phyloP scores from a whole-genome alignment of 23 red algal species.

The Gracilariopsis chorda region DNA sequence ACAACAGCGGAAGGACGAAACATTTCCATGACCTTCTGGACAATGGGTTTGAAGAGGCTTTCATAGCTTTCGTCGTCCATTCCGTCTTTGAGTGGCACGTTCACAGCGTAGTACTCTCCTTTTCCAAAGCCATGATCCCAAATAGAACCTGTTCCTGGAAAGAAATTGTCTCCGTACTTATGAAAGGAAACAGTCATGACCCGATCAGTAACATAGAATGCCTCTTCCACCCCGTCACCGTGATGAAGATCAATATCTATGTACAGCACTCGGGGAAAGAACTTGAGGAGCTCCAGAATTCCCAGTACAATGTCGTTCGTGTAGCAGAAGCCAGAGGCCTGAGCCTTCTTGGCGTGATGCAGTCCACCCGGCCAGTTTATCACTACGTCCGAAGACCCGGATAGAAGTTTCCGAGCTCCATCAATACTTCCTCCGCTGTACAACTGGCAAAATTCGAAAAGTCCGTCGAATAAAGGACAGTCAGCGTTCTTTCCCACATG shows the following conservation, averaged over 20 bases:
- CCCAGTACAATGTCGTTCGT: slow-evolving; percentile 67
- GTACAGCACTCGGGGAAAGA: slow-evolving; percentile 52
- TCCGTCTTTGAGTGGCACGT: slow-evolving; percentile 63
- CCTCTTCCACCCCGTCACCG: slow-evolving; percentile 75
- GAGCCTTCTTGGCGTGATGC: slow-evolving; percentile 58
- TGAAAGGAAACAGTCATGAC: slow-evolving; percentile 77
- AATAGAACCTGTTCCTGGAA: slow-evolving; percentile 52
- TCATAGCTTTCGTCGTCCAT: slow-evolving; percentile 63
- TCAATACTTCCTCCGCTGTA: slow-evolving; percentile 60
- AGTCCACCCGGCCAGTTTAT: slow-evolving; percentile 79
- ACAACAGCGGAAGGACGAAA: slow-evolving; percentile 63
- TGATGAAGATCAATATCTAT: slow-evolving; percentile 78
- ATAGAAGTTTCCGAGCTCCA: slow-evolving; percentile 56
- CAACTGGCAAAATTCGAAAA: slow-evolving; percentile 72
- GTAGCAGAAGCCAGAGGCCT: slow-evolving; percentile 70
- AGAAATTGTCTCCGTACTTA: slow-evolving; percentile 68
- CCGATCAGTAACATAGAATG: slow-evolving; percentile 62
- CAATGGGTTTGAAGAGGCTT: slow-evolving; percentile 20
- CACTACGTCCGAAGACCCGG: slow-evolving; percentile 45
- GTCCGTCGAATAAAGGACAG: slow-evolving; percentile 59
- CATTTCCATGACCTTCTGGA: slow-evolving; percentile 52
- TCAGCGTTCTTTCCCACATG: background rate
- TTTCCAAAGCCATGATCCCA: slow-evolving; percentile 43
- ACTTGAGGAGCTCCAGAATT: slow-evolving; percentile 61
- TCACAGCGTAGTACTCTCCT: slow-evolving; percentile 61